Evolutionary conservation across 371 early-diverging fungal species (phyloP), one percentile per base, ranked within the genome.

Genomic region (Thermomucor indicae-seudaticae): DNA sequence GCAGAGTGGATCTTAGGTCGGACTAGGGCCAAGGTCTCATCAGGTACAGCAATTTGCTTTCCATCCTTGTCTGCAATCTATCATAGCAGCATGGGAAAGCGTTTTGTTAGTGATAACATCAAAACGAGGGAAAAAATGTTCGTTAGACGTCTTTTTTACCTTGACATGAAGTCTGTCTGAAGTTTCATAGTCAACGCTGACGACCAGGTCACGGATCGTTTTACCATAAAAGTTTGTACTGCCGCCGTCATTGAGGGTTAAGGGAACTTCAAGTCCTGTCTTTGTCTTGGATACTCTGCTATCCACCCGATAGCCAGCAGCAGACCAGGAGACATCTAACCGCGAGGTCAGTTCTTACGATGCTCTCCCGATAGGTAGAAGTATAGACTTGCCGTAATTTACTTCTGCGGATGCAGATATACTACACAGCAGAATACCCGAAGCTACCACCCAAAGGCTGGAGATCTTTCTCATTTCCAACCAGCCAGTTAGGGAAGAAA

Each of bases 11-110:
- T 41, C 23, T 46, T 58, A 31, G 46, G 72, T 53, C 45, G 53
- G 23, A 43, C 67, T 14, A 75, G 51, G 5, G 67, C 68, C 8
- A 80, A 34, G 5, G 78, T 63, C 0, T 60, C 53, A 2, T 63
- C 53, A n/a, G 87, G 87, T 20, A 86, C 79, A 43, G 75, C 65
- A 50, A 58, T 72, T 29, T 81, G 83, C 31, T 66, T 62, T 6
- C 62, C 48, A 16, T 51, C 68, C 16, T 53, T 50, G 53, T 86
- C 84, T 5, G 62, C 38, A 32, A 86, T 80, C 62, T 65, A 31
- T 3, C 14, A 4, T 28, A 37, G 37, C 37, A n/a, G n/a, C n/a
- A n/a, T n/a, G n/a, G n/a, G n/a, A n/a, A n/a, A n/a, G n/a, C n/a
- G n/a, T n/a, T n/a, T n/a, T n/a, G n/a, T n/a, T n/a, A n/a, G 31